Evolutionary conservation across 768 basidiomycete genomes (phyloP), one percentile per base, ranked within the genome.

Genomic region (Boletus reticuloceps): DNA sequence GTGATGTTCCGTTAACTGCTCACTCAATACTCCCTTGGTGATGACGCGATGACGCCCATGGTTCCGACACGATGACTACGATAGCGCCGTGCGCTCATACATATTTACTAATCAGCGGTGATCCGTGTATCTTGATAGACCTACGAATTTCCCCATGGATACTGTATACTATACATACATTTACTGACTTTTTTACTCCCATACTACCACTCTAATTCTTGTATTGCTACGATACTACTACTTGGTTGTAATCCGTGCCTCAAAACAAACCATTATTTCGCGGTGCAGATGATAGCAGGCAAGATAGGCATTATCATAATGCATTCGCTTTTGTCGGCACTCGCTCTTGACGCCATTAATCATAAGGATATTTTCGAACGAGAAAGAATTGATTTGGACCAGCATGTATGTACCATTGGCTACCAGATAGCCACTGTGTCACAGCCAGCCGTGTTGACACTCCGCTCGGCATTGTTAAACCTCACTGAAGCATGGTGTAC

Each of bases 1-100:
- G 67, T 78, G 43, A 73, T 75, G 62, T 70, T 72, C 52, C 69
- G 64, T 52, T 74, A 60, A 72, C 42, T 49, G 37, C 32, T 13
- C 31, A 10, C 40, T 42, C 36, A 17, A 36, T 25, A 19, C 20
- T 12, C 22, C 27, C 41, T 38, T n/a, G 27, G n/a, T 48, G 39
- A 58, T 52, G 31, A 53, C 43, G 22, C 12, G 39, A 58, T 52
- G 31, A 53, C 43, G 22, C 12, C 17, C 32, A 65, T 79, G 44
- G 29, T 14, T 27, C 20, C 14, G 22, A 27, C 8, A 37, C 45
- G 38, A 58, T 20, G 6, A 17, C 40, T 36, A 49, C 49, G 45
- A 61, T 67, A 66, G 54, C 57, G 54, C 53, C 12, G 54, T 20
- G 54, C 66, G 53, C 56, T 47, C 58, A 56, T 47, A 42, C 41